Base-by-base conservation (phyloP, 2,329 filamentous ascomycete species). In the Chaetomiaceae sp. region DNA sequence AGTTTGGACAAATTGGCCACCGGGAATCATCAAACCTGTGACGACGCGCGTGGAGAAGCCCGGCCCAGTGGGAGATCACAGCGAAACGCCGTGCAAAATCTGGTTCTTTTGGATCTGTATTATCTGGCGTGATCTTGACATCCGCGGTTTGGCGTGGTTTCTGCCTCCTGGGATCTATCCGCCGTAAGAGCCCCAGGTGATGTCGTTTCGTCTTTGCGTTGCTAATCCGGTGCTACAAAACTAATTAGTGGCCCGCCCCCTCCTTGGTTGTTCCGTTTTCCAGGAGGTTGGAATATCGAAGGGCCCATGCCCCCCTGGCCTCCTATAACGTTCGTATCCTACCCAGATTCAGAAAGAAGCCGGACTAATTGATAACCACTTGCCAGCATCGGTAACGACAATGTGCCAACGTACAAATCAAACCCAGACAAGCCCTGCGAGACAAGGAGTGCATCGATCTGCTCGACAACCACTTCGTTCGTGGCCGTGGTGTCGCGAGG, bases 91-190 rank as follows among this genome's bases (percentile, higher is more conserved):
- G 4, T 43, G 41, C 27, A 33, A 21, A 4, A 4, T 33, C 5
- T 43, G 41, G 41, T 43, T 43, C 41, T 20, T 33, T 16, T 43
- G 27, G 25, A 20, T 43, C 17, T 33, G 41, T 16, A 43, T 43
- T 16, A 7, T 3, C n/a, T 33, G 41, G 27, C 16, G 17, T 12
- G 41, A 13, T 1, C 14, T 43, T 5, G 25, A 43, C 12, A 33
- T 31, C 17, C 16, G 7, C n/a, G 27, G 41, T 2, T 43, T 25
- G 41, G n/a, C 2, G 8, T 33, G 16, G 41, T 30, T 33, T 12
- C 41, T 43, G 16, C 41, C 41, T 1, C 41, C 41, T 2, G 41
- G 41, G 1, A 33, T 33, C 27, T 43, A 43, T 21, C 35, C 35
- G 2, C 35, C 35, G 35, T 39, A 14, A 39, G n/a, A n/a, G 35